These are phyloP conservation scores for Phoma sp. DNA, from an alignment of 2,329 filamentous ascomycete genomes.

Conservation along the genomic window DNA sequence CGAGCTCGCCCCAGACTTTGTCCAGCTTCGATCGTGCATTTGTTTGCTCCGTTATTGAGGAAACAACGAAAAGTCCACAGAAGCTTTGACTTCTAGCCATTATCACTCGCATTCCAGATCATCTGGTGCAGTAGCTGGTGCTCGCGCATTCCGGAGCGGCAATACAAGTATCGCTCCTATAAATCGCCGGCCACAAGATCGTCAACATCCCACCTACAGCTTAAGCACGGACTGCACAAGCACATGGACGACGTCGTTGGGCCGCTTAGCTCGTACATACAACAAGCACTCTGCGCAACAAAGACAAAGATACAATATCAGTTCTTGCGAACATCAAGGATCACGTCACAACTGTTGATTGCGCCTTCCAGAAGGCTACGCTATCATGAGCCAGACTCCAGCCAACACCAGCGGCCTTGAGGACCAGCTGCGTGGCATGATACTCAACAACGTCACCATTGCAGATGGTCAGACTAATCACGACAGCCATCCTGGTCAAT, in stretches of 20 bases:
- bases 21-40: neutral
- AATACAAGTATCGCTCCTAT: neutral
- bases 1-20: neutral
- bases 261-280: neutral
- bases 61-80: neutral
- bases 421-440: slow-evolving; percentile 65
- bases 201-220: slow-evolving; percentile 1
- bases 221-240: slow-evolving; percentile 8
- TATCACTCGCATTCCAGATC: neutral
- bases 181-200: neutral
- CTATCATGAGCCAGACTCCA: slow-evolving; percentile 27
- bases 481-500: slow-evolving; percentile 23
- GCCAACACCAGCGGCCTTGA: slow-evolving; percentile 49
- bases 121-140: neutral
- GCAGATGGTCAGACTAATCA: slow-evolving; percentile 24
- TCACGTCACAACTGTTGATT: neutral
- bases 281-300: neutral
- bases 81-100: neutral
- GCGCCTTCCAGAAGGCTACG: neutral
- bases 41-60: neutral
- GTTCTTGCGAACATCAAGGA: neutral
- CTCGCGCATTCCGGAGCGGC: neutral
- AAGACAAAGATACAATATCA: neutral
- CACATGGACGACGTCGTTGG: neutral
- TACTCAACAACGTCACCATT: slow-evolving; percentile 59